Base-by-base conservation (phyloP, 2,329 filamentous ascomycete species). In the Diaporthe vaccinii region DNA sequence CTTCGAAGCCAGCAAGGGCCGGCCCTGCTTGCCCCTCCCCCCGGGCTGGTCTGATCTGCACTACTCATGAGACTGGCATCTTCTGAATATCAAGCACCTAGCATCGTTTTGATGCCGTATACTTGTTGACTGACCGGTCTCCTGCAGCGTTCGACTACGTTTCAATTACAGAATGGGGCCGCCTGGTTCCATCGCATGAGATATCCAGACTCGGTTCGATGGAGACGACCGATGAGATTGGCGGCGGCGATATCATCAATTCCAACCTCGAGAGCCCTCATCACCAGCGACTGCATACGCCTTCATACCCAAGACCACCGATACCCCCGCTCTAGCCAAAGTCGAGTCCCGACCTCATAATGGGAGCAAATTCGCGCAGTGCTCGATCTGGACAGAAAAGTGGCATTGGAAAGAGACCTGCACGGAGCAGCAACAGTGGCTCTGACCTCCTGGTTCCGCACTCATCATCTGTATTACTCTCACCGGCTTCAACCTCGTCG, bases 281-380 rank as follows among this genome's bases (percentile, higher is more conserved):
- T 71, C 73, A 58, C 28, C 36, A 65, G 36, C 44, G 59, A 67
- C 17, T 55, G 28, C 55, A 71, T 44, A 44, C 71, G 61, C 46
- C 61, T 53, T 55, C 49, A 34, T n/a, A 65, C 58, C 2, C 58
- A 34, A 65, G 36, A 57, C 51, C 9, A 46, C 7, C 71, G 71
- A 62, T 72, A 53, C 44, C 58, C 44, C 75, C 62, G 51, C 49
- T 55, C 67, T 68, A 68, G 68, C 62, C 39, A 28, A 67, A 39
- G 20, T 73, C 62, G 69, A 73, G 34, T 73, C 55, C 46, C 73
- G 51, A 76, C 39, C 72, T 73, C 76, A 78, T 80, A 59, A 84
- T 85, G 83, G 80, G 81, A 79, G 76, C 79, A 59, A 79, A 79
- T 76, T 81, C 82, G 78, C 82, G 82, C 72, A 76, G 55, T 72